Evolutionary conservation across 441 rosid genomes (phyloP).

Genomic region (Pelargonium fulgidum): DNA sequence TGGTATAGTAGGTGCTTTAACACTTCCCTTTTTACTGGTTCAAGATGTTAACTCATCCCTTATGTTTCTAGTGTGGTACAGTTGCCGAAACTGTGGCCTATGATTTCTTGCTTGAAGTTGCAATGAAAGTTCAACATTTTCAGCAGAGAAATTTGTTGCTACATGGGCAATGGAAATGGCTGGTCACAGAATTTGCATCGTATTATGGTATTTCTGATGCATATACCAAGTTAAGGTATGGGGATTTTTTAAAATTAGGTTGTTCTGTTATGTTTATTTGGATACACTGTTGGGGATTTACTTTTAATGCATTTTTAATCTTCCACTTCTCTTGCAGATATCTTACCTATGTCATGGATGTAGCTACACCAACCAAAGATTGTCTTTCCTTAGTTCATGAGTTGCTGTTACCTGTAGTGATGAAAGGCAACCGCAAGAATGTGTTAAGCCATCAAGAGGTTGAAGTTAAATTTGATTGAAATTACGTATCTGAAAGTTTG

Average conservation of each 20-base stretch:
- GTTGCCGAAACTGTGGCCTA: constrained; percentile 98
- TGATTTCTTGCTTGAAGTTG: constrained; percentile 82
- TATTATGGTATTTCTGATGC: constrained; percentile 90
- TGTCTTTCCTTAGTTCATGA: constrained; percentile 83
- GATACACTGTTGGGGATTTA: not conserved
- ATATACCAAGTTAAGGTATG: constrained; percentile 83
- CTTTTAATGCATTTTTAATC: constrained; percentile 12
- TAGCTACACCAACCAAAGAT: constrained; percentile 94
- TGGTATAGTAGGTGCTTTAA: not conserved
- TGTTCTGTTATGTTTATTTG: not conserved
- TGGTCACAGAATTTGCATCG: constrained; percentile 78
- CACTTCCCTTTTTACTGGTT: constrained; percentile 1
- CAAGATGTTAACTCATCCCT: constrained; percentile 24
- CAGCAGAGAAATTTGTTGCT: constrained; percentile 81
- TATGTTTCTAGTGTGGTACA: constrained; percentile 63
- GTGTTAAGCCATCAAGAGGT: constrained; percentile 98
- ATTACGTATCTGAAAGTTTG: not conserved
- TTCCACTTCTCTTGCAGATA: constrained; percentile 42
- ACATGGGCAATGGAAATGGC: constrained; percentile 95
- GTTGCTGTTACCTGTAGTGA: constrained; percentile 67
- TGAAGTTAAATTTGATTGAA: constrained; percentile 9
- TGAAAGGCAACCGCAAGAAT: constrained; percentile 74
- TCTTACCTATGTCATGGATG: constrained; percentile 94
- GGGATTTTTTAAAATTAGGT: constrained; percentile 7
- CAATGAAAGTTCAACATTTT: constrained; percentile 78